These are phyloP conservation scores for Xylariaceae sp. DNA, from an alignment of 2,329 filamentous ascomycete genomes.

Conservation along the genomic window DNA sequence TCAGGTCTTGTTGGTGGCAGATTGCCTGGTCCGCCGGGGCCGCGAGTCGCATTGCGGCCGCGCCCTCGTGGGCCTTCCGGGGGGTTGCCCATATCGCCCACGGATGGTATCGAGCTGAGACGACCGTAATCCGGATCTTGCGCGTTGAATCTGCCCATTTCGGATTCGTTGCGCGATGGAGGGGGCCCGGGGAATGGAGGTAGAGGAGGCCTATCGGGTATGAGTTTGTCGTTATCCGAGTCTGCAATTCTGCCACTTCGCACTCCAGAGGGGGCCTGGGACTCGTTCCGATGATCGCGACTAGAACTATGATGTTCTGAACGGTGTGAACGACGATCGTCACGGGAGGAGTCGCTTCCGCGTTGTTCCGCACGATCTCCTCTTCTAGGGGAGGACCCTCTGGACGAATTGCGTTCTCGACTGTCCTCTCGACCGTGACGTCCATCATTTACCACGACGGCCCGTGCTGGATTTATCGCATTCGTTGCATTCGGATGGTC, in stretches of 20 bases:
- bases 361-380: slow-evolving; percentile 37
- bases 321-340: slow-evolving; percentile 47
- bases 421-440: slow-evolving; percentile 44
- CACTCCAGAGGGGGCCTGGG: slow-evolving; percentile 20
- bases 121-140: slow-evolving; percentile 64
- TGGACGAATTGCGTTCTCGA: slow-evolving; percentile 38
- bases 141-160: slow-evolving; percentile 49
- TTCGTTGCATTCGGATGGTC: slow-evolving; percentile 39
- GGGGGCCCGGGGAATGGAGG: slow-evolving; percentile 38
- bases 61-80: slow-evolving; percentile 57
- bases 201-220: slow-evolving; percentile 42
- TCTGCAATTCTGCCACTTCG: slow-evolving; percentile 33
- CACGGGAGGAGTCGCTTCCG: slow-evolving; percentile 40
- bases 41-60: slow-evolving; percentile 43
- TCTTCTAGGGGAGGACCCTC: slow-evolving; percentile 49
- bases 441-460: slow-evolving; percentile 43
- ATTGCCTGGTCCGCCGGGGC: slow-evolving; percentile 37
- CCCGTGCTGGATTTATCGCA: slow-evolving; percentile 48
- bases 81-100: slow-evolving; percentile 39
- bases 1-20: slow-evolving; percentile 42
- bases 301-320: slow-evolving; percentile 31
- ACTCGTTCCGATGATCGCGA: slow-evolving; percentile 33
- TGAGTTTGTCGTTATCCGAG: slow-evolving; percentile 39
- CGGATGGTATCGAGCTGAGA: slow-evolving; percentile 51
- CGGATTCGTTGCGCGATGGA: slow-evolving; percentile 42